Evolutionary conservation across 805 yeast species (phyloP).

Genomic region (Jamesozyma hellenica): DNA sequence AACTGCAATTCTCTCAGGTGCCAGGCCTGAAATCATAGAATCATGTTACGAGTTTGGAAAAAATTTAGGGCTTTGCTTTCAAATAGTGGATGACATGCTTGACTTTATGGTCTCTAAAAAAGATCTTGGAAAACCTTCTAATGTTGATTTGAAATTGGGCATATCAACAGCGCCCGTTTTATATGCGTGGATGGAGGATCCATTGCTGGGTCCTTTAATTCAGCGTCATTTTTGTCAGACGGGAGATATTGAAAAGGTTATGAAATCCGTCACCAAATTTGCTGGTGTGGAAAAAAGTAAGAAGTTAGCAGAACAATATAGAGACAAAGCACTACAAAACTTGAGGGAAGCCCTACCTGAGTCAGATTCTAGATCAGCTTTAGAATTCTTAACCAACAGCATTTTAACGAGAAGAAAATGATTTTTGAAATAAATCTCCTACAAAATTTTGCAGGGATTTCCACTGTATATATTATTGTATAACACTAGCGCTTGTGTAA

Average conservation of each 20-base stretch:
- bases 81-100: constrained; percentile 89
- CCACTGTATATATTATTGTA: too few species aligned
- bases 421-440: too few species aligned
- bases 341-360: constrained; percentile 64
- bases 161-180: constrained; percentile 94
- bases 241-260: constrained; percentile 81
- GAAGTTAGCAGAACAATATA: constrained; percentile 66
- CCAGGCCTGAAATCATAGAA: constrained; percentile 64
- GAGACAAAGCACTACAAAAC: constrained; percentile 63
- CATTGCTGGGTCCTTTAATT: constrained; percentile 75
- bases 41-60: constrained; percentile 85
- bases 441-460: too few species aligned
- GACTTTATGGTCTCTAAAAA: constrained; percentile 86
- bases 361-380: constrained; percentile 79
- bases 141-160: constrained; percentile 88
- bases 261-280: constrained; percentile 57
- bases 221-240: constrained; percentile 68
- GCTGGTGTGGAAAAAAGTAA: constrained; percentile 72
- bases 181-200: constrained; percentile 85
- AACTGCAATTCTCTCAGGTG: constrained; percentile 86
- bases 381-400: constrained; percentile 74
- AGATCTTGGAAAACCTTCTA: constrained; percentile 88
- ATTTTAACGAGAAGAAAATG: constrained; percentile 73
- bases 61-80: constrained; percentile 90
- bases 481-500: too few species aligned